phyloP scores from a whole-genome alignment of 257 asterid species.

The Cruciata laevipes region DNA sequence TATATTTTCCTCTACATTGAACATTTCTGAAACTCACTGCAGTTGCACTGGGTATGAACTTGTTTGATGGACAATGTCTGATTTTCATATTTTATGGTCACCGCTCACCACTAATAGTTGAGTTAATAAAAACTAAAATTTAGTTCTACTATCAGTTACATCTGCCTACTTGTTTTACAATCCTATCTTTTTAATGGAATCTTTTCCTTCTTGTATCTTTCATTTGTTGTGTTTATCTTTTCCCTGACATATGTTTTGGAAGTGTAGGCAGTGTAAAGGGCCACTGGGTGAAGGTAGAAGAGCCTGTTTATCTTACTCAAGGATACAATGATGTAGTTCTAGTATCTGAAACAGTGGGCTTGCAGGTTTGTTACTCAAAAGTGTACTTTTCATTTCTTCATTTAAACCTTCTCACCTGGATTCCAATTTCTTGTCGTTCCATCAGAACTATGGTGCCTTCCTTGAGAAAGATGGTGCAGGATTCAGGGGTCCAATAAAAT shows the following conservation, averaged over 20 bases:
- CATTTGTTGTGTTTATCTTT: background rate
- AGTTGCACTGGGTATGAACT: background rate
- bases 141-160: background rate
- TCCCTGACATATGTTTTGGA: conserved; percentile 6
- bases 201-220: background rate
- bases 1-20: background rate
- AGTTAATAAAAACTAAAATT: background rate
- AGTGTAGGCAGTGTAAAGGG: conserved; percentile 72
- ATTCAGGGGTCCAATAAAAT: conserved; percentile 66
- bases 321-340: conserved; percentile 71
- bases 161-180: background rate
- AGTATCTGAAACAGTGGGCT: conserved; percentile 78
- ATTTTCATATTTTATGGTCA: background rate
- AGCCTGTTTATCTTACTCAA: conserved; percentile 54
- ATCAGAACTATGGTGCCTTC: conserved; percentile 90
- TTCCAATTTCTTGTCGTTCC: conserved; percentile 18
- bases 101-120: background rate
- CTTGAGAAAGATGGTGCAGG: conserved; percentile 97
- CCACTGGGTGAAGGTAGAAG: conserved; percentile 67
- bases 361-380: conserved; percentile 56
- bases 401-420: conserved; percentile 4
- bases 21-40: background rate
- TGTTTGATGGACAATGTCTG: background rate
- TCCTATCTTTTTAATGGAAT: background rate
- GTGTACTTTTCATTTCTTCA: conserved; percentile 7